Evolutionary conservation across 225 moss, liverwort and hornwort species (phyloP).

Genomic region (Marchantia paleacea): DNA sequence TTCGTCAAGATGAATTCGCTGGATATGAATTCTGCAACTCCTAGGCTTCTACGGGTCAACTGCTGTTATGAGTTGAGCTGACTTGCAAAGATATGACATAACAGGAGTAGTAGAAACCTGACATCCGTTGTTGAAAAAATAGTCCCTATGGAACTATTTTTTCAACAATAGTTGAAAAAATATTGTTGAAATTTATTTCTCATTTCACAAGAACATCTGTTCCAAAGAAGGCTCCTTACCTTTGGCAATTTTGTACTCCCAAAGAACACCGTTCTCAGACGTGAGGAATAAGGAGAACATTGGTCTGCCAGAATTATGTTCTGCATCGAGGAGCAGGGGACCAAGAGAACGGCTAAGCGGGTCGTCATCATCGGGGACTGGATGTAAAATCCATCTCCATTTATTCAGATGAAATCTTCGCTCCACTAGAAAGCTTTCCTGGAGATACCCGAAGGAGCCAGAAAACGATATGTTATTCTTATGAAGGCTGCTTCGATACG

Average conservation of each 20-base stretch:
- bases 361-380: constrained; percentile 39
- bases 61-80: too few species aligned
- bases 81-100: too few species aligned
- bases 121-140: too few species aligned
- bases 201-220: not conserved
- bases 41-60: too few species aligned
- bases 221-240: constrained; percentile 15
- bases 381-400: constrained; percentile 49
- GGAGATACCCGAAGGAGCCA: constrained; percentile 4
- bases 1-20: too few species aligned
- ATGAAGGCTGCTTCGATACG: not conserved
- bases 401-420: constrained; percentile 48
- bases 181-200: too few species aligned
- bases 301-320: constrained; percentile 30
- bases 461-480: not conserved
- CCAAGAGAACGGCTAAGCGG: constrained; percentile 39
- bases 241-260: constrained; percentile 45
- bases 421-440: constrained; percentile 40
- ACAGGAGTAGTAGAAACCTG: too few species aligned
- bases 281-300: constrained; percentile 40
- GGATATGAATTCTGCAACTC: too few species aligned
- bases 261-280: constrained; percentile 40
- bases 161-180: too few species aligned
- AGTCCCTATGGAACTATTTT: too few species aligned
- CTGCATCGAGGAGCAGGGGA: constrained; percentile 30